These are phyloP conservation scores for Aspergillus sclerotioniger DNA, from an alignment of 495 filamentous ascomycete genomes.

Conservation along the genomic window DNA sequence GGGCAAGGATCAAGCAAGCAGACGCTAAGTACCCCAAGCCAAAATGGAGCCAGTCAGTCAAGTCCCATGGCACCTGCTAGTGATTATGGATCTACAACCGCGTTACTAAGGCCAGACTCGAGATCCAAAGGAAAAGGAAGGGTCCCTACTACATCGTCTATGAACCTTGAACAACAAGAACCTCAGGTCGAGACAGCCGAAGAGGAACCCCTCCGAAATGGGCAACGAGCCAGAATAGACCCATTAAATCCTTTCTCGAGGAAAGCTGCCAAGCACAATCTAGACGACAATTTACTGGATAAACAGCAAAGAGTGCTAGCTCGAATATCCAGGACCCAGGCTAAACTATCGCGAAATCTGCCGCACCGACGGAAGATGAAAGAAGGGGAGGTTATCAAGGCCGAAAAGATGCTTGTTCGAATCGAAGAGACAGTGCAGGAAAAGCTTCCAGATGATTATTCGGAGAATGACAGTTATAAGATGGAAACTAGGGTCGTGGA, in stretches of 20 bases:
- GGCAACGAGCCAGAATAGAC: conserved; percentile 9
- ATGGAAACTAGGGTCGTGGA: conserved; percentile 60
- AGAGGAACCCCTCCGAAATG: conserved; percentile 7
- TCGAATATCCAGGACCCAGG: conserved; percentile 38
- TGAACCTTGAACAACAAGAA: conserved; percentile 32
- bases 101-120: conserved; percentile 28
- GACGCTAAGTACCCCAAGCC: conserved; percentile 19
- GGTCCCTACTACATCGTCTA: conserved; percentile 19
- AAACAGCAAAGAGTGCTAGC: conserved; percentile 38
- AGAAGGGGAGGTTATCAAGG: conserved; percentile 68
- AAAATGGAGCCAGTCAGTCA: conserved; percentile 21
- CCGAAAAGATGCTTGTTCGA: conserved; percentile 71
- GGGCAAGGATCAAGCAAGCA: conserved; percentile 12
- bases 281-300: conserved; percentile 44
- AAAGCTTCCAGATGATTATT: conserved; percentile 59
- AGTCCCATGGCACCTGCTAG: conserved; percentile 29
- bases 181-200: conserved; percentile 31
- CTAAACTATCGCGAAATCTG: conserved; percentile 37
- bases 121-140: conserved; percentile 27
- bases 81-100: conserved; percentile 39
- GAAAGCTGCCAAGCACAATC: conserved; percentile 41
- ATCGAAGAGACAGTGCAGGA: conserved; percentile 57
- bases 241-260: conserved; percentile 18
- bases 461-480: conserved; percentile 63
- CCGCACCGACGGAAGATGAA: conserved; percentile 41